phyloP scores from a whole-genome alignment of 108 stramenopile species.

The Skeletonema marinoi region DNA sequence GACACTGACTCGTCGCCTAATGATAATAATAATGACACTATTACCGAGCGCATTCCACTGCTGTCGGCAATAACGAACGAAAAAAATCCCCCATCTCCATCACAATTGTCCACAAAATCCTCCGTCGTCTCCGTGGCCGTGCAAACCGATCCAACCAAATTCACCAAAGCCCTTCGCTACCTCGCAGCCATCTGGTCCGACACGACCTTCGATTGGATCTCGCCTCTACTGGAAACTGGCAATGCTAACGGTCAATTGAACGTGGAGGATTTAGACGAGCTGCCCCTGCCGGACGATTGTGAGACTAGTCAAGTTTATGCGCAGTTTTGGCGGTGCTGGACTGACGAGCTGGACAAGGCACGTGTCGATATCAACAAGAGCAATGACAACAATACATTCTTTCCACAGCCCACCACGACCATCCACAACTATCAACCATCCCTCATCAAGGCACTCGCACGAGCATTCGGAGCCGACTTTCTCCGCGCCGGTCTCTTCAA shows the following conservation, averaged over 20 bases:
- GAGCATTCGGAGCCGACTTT: constrained; percentile 78
- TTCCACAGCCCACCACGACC: constrained; percentile 4
- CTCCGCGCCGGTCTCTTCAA: too few relatives aligned
- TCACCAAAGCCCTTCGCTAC: too few relatives aligned
- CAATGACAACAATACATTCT: constrained; percentile 8
- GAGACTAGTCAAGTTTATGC: constrained; percentile 46
- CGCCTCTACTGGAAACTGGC: constrained; percentile 63
- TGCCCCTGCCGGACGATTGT: constrained; percentile 69
- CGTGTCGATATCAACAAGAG: not conserved
- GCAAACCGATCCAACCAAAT: not conserved
- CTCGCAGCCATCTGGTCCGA: constrained; percentile 37
- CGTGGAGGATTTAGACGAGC: constrained; percentile 60
- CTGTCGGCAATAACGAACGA: not conserved
- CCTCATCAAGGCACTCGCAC: constrained; percentile 54
- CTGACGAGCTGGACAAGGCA: constrained; percentile 48
- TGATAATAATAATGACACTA: not conserved
- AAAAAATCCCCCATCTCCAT: not conserved
- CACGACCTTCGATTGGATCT: constrained; percentile 80
- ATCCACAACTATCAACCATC: constrained; percentile 36
- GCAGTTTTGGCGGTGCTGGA: constrained; percentile 58
- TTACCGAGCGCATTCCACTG: not conserved
- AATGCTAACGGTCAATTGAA: constrained; percentile 70
- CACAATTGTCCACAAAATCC: not conserved
- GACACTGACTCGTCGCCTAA: not conserved
- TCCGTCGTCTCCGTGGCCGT: not conserved